Evolutionary conservation across 108 stramenopile species (phyloP), one percentile per base, ranked within the genome.

Genomic region (Cyclotella choctawhatcheeana): DNA sequence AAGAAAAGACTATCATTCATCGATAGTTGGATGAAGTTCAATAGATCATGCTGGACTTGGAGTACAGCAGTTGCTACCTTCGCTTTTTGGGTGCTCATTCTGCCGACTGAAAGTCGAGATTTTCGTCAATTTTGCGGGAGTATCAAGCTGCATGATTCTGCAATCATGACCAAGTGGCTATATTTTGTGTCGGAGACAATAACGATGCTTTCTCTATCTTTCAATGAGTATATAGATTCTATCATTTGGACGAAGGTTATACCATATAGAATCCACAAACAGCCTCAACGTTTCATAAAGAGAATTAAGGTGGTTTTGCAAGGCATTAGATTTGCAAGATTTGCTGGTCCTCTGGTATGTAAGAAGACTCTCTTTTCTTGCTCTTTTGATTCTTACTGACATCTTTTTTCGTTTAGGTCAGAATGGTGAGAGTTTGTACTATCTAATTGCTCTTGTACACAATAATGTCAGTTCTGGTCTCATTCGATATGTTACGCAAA

Each of bases 261-360:
- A n/a, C 86, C 86, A 24, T 82, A 64, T 51, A 69, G 82, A 64
- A 74, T 79, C 16, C 77, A 79, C 48, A 79, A 69, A 35, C 59
- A 78, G 32, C 82, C 82, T 20, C 71, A 78, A 54, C 53, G 60
- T 13, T 76, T 79, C 25, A 47, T 85, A 17, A 71, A 87, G 64
- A 73, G 86, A 60, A 26, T 85, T 0, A 67, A 79, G 37, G 56
- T 75, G 12, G 44, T 87, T 18, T 58, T 84, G 17, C 58, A 82
- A 53, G 78, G 81, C 70, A 68, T 87, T 3, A 62, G 86, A 27
- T 84, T 79, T 31, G 37, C 73, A 14, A 78, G 86, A 40, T 87
- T 80, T 77, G 86, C 82, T 12, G 84, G 84, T n/a, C 86, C 86
- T 13, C 54, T 87, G 18, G 62, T 79, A n/a, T n/a, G n/a, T n/a